phyloP scores from a whole-genome alignment of 192 early-diverging fungal species.

The Mortierella antarctica region DNA sequence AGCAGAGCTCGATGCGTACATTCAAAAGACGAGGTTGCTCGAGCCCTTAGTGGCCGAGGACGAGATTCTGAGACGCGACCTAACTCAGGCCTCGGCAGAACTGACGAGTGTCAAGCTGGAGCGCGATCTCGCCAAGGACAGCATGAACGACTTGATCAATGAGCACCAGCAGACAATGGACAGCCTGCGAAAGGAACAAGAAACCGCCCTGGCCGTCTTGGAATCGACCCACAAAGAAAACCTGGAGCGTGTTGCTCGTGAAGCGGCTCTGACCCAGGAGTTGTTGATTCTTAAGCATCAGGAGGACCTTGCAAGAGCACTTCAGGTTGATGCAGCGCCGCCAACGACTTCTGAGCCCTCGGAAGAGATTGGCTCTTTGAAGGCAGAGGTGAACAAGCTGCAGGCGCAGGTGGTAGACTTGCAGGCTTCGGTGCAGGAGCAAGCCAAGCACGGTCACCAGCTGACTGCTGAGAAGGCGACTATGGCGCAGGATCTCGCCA shows the following conservation, averaged over 20 bases:
- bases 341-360: not conserved
- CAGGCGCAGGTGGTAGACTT: slow-evolving; percentile 3
- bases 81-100: slow-evolving; percentile 36
- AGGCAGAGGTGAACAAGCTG: slow-evolving; percentile 1
- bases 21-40: slow-evolving; percentile 44
- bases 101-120: slow-evolving; percentile 36
- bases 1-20: slow-evolving; percentile 32
- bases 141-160: slow-evolving; percentile 44
- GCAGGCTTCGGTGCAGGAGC: slow-evolving; percentile 11
- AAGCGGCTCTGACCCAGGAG: slow-evolving; percentile 34
- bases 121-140: slow-evolving; percentile 47
- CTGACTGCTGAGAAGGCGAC: slow-evolving; percentile 10
- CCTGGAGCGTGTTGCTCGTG: slow-evolving; percentile 25
- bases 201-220: slow-evolving; percentile 9
- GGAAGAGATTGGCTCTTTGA: not conserved
- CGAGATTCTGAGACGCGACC: slow-evolving; percentile 36
- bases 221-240: slow-evolving; percentile 24
- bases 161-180: slow-evolving; percentile 43
- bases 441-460: slow-evolving; percentile 4
- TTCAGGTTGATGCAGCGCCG: not conserved
- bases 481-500: not conserved
- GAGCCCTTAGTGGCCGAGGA: slow-evolving; percentile 48
- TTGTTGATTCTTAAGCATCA: slow-evolving; percentile 20
- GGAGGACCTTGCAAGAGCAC: slow-evolving; percentile 21
- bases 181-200: slow-evolving; percentile 32